Conservation (phyloP, 192 early-diverging fungal species). For the Backusella parvicylindrica region DNA sequence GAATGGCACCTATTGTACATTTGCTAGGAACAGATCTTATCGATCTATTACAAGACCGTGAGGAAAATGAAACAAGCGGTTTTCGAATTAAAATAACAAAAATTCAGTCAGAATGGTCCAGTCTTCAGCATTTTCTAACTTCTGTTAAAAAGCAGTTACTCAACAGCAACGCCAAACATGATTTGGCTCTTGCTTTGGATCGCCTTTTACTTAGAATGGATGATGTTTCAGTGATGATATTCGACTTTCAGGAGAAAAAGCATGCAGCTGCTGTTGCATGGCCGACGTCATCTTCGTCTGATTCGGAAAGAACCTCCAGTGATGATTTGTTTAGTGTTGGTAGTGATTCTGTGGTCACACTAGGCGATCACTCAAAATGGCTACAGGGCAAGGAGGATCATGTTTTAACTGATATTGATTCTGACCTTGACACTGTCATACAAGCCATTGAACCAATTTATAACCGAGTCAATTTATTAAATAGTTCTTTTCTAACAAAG, state of each 20-base stretch:
- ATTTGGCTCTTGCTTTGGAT: conserved; percentile 36
- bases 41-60: not conserved
- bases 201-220: conserved; percentile 38
- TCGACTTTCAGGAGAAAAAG: conserved; percentile 42
- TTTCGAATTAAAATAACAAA: conserved; percentile 13
- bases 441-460: not conserved
- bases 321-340: not conserved
- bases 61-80: not conserved
- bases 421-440: not conserved
- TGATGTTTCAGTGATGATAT: conserved; percentile 39
- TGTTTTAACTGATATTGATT: not conserved
- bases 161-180: conserved; percentile 31
- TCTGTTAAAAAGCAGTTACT: conserved; percentile 49
- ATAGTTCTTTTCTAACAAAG: conserved; percentile 19
- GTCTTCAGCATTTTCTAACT: conserved; percentile 48
- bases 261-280: conserved; percentile 14
- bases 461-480: conserved; percentile 9
- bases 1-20: conserved; percentile 45
- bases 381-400: not conserved
- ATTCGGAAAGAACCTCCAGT: not conserved
- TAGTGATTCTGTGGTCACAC: conserved; percentile 5
- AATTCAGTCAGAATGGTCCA: conserved; percentile 52
- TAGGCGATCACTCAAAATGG: not conserved
- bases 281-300: conserved; percentile 2
- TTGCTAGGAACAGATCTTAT: conserved; percentile 20